phyloP scores from a whole-genome alignment of 495 filamentous ascomycete genomes.

The Penicillium malachiteum region DNA sequence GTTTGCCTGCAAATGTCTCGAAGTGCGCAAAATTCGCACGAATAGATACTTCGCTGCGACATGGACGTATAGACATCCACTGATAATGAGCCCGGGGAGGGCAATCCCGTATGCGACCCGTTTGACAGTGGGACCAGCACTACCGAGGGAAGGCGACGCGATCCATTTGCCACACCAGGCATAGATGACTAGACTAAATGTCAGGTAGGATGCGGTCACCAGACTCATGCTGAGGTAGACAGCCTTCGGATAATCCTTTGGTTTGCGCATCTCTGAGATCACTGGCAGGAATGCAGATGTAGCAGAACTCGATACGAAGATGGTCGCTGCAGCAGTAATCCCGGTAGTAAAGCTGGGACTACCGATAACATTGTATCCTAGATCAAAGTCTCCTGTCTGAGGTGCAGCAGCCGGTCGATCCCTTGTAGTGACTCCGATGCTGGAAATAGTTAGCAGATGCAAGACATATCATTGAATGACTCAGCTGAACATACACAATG shows the following conservation, averaged over 20 bases:
- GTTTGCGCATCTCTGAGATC: constrained; percentile 73
- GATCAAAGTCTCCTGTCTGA: constrained; percentile 36
- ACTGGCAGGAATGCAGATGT: constrained; percentile 71
- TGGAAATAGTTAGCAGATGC: constrained; percentile 10
- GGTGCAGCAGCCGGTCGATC: constrained; percentile 41
- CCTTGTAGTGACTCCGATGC: constrained; percentile 41
- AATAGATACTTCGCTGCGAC: constrained; percentile 63
- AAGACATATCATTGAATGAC: no score
- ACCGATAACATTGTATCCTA: constrained; percentile 44
- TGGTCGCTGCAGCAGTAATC: constrained; percentile 40
- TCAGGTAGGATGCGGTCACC: constrained; percentile 63
- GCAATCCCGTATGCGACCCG: constrained; percentile 74
- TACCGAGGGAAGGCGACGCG: constrained; percentile 67
- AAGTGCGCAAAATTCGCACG: constrained; percentile 55
- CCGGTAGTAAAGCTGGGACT: constrained; percentile 36
- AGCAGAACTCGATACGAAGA: constrained; percentile 51
- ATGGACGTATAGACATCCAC: constrained; percentile 63
- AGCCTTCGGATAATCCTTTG: constrained; percentile 62
- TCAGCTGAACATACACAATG: constrained; percentile 48
- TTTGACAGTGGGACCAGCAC: constrained; percentile 59
- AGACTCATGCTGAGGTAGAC: constrained; percentile 60
- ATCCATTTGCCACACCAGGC: constrained; percentile 66
- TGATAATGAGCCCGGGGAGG: constrained; percentile 57
- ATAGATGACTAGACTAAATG: constrained; percentile 57
- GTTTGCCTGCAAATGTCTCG: constrained; percentile 55